A percentile compares a stretch with the other conserved stretches of the same genome.
Evolutionary conservation across 371 early-diverging fungal species (phyloP).

Genomic region (Phascolomyces articulosus): DNA sequence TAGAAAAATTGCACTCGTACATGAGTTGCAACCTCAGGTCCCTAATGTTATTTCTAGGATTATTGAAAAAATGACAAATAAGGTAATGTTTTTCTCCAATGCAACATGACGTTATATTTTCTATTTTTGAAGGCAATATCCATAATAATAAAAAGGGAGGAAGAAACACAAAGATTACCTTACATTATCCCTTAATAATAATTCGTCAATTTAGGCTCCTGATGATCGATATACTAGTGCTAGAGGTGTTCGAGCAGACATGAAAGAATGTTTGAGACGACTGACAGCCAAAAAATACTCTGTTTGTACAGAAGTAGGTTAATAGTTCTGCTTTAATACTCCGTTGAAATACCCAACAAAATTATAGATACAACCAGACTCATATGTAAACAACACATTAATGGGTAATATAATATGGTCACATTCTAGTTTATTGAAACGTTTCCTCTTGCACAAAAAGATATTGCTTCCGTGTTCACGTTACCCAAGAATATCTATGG

Average conservation of each 20-base stretch:
- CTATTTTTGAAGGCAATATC: no score
- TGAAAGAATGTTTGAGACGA: conserved; percentile 49
- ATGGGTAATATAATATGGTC: background rate
- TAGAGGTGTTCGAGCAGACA: conserved; percentile 58
- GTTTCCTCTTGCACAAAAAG: conserved; percentile 43
- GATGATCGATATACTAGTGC: conserved; percentile 61
- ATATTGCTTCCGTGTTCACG: conserved; percentile 49
- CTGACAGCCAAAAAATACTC: conserved; percentile 22
- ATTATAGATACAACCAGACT: no score
- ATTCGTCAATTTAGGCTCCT: conserved; percentile 41
- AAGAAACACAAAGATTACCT: no score
- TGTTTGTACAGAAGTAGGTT: conserved; percentile 33
- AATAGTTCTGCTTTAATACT: no score
- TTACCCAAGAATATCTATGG: conserved; percentile 46
- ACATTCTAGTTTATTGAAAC: conserved; percentile 3
- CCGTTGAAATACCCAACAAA: no score
- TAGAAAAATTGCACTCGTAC: conserved; percentile 43
- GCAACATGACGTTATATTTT: no score
- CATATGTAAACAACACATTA: no score
- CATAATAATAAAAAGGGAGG: no score
- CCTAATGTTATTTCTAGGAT: conserved; percentile 50
- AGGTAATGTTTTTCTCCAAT: conserved; percentile 35
- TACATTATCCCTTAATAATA: no score
- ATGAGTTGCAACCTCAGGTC: conserved; percentile 51
- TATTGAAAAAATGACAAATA: conserved; percentile 61